Evolutionary conservation across 2,329 filamentous ascomycete genomes (phyloP), one percentile per base, ranked within the genome.

Genomic region (Aureobasidium sp.): DNA sequence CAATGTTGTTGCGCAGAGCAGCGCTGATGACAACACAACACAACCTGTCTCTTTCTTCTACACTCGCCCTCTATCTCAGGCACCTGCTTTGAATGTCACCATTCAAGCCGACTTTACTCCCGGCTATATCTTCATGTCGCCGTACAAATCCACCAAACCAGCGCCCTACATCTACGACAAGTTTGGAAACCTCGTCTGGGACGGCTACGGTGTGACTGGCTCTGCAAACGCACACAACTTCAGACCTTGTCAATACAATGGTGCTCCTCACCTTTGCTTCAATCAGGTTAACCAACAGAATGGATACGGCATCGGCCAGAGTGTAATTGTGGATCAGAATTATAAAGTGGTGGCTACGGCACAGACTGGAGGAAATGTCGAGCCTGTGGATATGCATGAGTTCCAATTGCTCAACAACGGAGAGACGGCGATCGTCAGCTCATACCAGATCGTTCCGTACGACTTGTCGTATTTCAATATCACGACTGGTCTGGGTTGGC

Each of bases 291-390:
- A 72, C 39, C 76, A 79, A 54, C 73, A 76, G 60, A 72, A 74
- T 37, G 76, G 77, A 49, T 80, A 78, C 61, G 77, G 72, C 13
- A 71, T 75, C 41, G 78, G 78, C 11, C 75, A 77, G 67, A 77
- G 73, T 21, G 67, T 79, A 9, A 78, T 80, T 61, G 71, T 79
- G 70, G 74, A 79, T 66, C 72, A 71, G 41, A 70, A 71, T 36
- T 79, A 79, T 67, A 72, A 74, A 41, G 73, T 76, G 48, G 76
- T 79, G 30, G 71, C 73, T 48, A 76, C 76, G 1, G 75, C 78
- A 10, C 61, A 66, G n/a, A 65, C 65, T 42, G 66, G 63, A n/a
- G 49, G 65, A 14, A 58, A 65, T n/a, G 44, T 36, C 5, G 41
- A 60, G 34, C 66, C 66, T n/a, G 65, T 63, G 11, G 78, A 80